phyloP scores from a whole-genome alignment of 2,329 filamentous ascomycete species.

The Aureobasidium sp. region DNA sequence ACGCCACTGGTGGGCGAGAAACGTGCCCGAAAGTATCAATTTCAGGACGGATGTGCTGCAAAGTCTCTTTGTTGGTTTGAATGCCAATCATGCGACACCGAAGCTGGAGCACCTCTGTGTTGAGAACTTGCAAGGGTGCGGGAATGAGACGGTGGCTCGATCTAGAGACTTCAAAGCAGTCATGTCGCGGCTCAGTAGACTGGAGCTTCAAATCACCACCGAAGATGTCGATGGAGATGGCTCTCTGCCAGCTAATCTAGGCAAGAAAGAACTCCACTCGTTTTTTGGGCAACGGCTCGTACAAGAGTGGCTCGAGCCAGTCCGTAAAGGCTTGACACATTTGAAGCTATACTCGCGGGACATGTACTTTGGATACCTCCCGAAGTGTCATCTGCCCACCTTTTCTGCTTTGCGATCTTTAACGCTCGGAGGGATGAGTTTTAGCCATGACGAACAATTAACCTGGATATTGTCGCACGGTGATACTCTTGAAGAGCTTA shows the following conservation, averaged over 20 bases:
- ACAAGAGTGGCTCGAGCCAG: constrained; percentile 22
- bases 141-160: constrained; percentile 12
- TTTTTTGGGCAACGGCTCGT: constrained; percentile 22
- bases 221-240: constrained; percentile 18
- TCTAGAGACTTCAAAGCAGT: constrained; percentile 20
- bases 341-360: constrained; percentile 33
- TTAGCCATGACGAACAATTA: constrained; percentile 41
- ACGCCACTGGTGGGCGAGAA: constrained; percentile 12
- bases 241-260: constrained; percentile 19
- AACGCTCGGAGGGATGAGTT: constrained; percentile 36
- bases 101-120: constrained; percentile 21
- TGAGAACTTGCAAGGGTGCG: constrained; percentile 24
- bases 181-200: constrained; percentile 17
- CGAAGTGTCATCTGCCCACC: constrained; percentile 32
- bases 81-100: not conserved
- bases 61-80: constrained; percentile 11
- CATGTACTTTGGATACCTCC: constrained; percentile 37
- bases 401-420: constrained; percentile 38
- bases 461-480: constrained; percentile 40
- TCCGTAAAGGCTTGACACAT: constrained; percentile 25
- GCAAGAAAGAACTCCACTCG: constrained; percentile 17
- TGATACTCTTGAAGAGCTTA: constrained; percentile 34
- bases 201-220: constrained; percentile 22
- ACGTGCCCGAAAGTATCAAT: constrained; percentile 11
- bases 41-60: constrained; percentile 13